phyloP scores from a whole-genome alignment of 2,329 filamentous ascomycete genomes.

The Amesomyces nigricolor region DNA sequence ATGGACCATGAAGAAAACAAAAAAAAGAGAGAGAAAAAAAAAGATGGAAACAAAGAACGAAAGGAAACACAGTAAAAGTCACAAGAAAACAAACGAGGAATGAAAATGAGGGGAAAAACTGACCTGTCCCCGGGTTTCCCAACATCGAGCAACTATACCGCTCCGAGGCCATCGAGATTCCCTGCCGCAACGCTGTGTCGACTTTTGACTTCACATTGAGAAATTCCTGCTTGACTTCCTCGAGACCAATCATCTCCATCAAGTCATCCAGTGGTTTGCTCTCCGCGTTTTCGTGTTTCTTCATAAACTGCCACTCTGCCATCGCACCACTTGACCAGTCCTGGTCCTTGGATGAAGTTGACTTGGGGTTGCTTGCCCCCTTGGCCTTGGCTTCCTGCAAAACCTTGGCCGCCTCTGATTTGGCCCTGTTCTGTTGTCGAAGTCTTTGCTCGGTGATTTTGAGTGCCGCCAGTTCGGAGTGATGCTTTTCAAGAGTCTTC shows the following conservation, averaged over 20 bases:
- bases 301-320: slow-evolving; percentile 58
- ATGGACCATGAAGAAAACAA: too few species aligned
- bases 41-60: too few species aligned
- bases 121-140: slow-evolving; percentile 71
- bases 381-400: not conserved
- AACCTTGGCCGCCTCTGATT: slow-evolving; percentile 7
- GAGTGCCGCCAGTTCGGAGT: slow-evolving; percentile 41
- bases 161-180: slow-evolving; percentile 48
- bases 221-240: slow-evolving; percentile 60
- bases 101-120: slow-evolving; percentile 19
- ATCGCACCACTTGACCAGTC: slow-evolving; percentile 30
- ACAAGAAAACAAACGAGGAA: too few species aligned
- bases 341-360: not conserved
- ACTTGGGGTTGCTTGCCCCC: not conserved
- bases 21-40: too few species aligned
- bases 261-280: slow-evolving; percentile 55
- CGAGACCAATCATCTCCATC: slow-evolving; percentile 67
- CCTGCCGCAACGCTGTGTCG: slow-evolving; percentile 55
- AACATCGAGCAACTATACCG: slow-evolving; percentile 58
- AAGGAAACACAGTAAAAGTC: too few species aligned
- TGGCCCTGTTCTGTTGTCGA: slow-evolving; percentile 19
- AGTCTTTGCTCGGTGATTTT: slow-evolving; percentile 29
- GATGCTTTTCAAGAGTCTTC: slow-evolving; percentile 40
- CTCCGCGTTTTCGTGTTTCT: slow-evolving; percentile 43
- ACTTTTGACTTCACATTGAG: slow-evolving; percentile 58